Percentiles rank a stretch among this genome's conserved stretches.
Evolutionary conservation across 768 basidiomycete genomes (phyloP).

Genomic region (Tricholoma matsutake): DNA sequence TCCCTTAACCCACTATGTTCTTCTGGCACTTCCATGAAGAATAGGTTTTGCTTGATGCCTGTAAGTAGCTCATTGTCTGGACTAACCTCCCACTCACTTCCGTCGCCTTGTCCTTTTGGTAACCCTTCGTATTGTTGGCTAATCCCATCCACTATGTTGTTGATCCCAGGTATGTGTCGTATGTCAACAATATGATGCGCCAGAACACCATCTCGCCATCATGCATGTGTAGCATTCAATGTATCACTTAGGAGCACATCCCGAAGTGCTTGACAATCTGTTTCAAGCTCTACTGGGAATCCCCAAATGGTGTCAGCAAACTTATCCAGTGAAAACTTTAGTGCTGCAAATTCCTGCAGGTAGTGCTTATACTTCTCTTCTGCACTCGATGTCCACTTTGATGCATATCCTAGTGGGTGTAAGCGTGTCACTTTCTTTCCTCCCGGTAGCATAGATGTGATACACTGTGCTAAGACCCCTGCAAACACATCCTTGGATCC

Average conservation of each 20-base stretch:
- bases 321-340: no score
- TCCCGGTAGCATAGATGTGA: slow-evolving; percentile 12
- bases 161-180: slow-evolving; percentile 17
- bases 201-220: no score
- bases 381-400: no score
- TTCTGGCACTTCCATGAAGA: background rate
- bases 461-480: slow-evolving; percentile 27
- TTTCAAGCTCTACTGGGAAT: slow-evolving; percentile 27
- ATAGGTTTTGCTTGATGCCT: slow-evolving; percentile 17
- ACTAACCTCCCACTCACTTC: slow-evolving; percentile 31
- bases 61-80: slow-evolving; percentile 22
- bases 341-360: no score
- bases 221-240: slow-evolving; percentile 10
- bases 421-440: slow-evolving; percentile 15
- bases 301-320: slow-evolving; percentile 25
- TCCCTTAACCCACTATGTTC: slow-evolving; percentile 3
- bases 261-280: slow-evolving; percentile 29
- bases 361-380: slow-evolving; percentile 29
- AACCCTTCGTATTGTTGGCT: slow-evolving; percentile 23
- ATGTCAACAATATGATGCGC: slow-evolving; percentile 24
- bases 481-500: no score
- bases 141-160: slow-evolving; percentile 28
- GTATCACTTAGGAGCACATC: slow-evolving; percentile 24
- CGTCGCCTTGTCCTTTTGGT: no score
- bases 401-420: slow-evolving; percentile 30